Percentiles rank a stretch among this genome's conserved stretches.
These are phyloP conservation scores for Durotheca rogersii DNA, from an alignment of 495 filamentous ascomycete genomes.

Conservation along the genomic window DNA sequence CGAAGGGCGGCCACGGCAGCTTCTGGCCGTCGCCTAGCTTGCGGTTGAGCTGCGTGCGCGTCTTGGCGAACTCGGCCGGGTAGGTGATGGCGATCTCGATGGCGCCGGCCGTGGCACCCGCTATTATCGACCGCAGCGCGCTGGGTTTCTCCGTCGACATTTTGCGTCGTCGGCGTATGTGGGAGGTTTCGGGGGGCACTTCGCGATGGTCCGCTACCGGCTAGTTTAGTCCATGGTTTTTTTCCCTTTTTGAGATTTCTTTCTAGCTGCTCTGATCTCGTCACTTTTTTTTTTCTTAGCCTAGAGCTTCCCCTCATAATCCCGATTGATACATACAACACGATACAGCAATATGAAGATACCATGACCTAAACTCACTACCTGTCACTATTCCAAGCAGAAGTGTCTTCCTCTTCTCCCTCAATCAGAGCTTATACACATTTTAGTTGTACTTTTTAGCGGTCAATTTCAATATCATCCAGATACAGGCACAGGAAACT, in stretches of 20 bases:
- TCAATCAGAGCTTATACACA: no score
- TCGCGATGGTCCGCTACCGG: no score
- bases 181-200: no score
- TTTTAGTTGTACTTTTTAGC: no score
- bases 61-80: constrained; percentile 98
- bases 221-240: constrained; percentile 11
- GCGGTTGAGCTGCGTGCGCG: constrained; percentile 88
- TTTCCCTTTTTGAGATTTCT: constrained; percentile 8
- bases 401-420: no score
- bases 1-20: constrained; percentile 95
- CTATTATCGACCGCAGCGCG: constrained; percentile 79
- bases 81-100: constrained; percentile 98
- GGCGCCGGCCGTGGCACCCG: constrained; percentile 86
- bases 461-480: no score
- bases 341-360: constrained; percentile 8
- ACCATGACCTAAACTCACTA: not conserved
- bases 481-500: no score
- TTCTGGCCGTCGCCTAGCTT: constrained; percentile 76
- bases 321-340: constrained; percentile 20
- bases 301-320: constrained; percentile 15
- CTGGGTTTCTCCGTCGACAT: constrained; percentile 63
- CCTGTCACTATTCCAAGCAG: no score
- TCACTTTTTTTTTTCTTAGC: constrained; percentile 12
- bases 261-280: no score
- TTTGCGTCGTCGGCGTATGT: no score